Percentiles rank a stretch among this genome's conserved stretches.
Conservation (phyloP, 2,329 filamentous ascomycete species). For the Penicillium sp. region DNA sequence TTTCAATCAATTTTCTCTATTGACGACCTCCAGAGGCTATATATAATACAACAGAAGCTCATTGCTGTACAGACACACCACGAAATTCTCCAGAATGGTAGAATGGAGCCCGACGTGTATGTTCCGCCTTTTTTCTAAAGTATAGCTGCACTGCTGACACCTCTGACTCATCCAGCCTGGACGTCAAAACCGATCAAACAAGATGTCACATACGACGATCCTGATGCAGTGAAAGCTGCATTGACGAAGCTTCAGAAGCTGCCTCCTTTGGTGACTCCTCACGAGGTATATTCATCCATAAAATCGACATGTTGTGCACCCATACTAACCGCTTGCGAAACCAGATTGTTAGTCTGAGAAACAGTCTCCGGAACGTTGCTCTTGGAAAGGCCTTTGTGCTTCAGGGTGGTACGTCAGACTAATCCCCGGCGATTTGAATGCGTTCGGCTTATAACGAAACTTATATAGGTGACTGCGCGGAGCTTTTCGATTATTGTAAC, state of each 20-base stretch:
- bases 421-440: neutral
- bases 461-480: constrained; percentile 70
- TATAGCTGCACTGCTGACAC: neutral
- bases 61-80: neutral
- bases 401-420: constrained; percentile 64
- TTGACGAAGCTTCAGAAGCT: constrained; percentile 41
- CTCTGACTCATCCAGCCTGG: constrained; percentile 31
- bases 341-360: constrained; percentile 70
- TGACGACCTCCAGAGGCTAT: neutral
- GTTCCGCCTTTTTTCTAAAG: neutral
- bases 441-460: neutral
- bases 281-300: constrained; percentile 29
- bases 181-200: constrained; percentile 44
- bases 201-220: constrained; percentile 45
- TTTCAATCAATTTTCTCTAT: neutral
- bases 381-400: constrained; percentile 87
- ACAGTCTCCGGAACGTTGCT: constrained; percentile 78
- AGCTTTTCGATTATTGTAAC: constrained; percentile 95
- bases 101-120: constrained; percentile 30
- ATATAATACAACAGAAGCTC: neutral
- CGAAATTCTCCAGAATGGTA: constrained; percentile 17
- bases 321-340: neutral
- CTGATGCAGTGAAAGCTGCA: constrained; percentile 34
- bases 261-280: constrained; percentile 46
- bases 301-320: neutral